Evolutionary conservation across 2,329 filamentous ascomycete species (phyloP).

Genomic region (Aspergillus pseudoterreus): DNA sequence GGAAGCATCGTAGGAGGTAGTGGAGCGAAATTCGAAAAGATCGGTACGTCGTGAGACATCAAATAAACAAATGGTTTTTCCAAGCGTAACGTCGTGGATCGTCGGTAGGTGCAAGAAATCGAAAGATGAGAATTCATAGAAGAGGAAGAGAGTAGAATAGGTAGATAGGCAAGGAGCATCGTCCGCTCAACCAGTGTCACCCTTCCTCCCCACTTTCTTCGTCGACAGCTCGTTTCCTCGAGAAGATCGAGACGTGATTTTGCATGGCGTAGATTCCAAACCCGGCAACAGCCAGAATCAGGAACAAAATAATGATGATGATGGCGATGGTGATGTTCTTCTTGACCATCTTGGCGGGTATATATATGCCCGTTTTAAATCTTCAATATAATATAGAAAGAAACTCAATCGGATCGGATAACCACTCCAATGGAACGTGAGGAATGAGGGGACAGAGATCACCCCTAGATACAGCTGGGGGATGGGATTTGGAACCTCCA

Average conservation of each 20-base stretch:
- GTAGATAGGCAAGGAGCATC: background rate
- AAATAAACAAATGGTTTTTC: background rate
- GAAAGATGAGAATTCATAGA: background rate
- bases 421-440: background rate
- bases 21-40: background rate
- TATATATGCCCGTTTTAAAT: background rate
- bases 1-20: too few species aligned
- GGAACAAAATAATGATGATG: slow-evolving; percentile 48
- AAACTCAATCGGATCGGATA: background rate
- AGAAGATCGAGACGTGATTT: slow-evolving; percentile 30
- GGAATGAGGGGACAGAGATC: background rate
- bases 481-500: background rate
- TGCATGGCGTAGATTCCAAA: slow-evolving; percentile 35
- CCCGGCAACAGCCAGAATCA: slow-evolving; percentile 43
- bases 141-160: background rate
- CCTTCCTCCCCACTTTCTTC: slow-evolving; percentile 28
- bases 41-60: background rate
- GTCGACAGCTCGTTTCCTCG: slow-evolving; percentile 24
- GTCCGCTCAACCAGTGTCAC: background rate
- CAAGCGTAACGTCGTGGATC: slow-evolving; percentile 2
- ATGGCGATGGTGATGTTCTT: slow-evolving; percentile 48
- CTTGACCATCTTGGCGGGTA: slow-evolving; percentile 35
- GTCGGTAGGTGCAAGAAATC: background rate
- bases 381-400: background rate
- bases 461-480: background rate